Evolutionary conservation across 495 filamentous ascomycete species (phyloP), one percentile per base, ranked within the genome.

Genomic region (Talaromyces borbonicus): DNA sequence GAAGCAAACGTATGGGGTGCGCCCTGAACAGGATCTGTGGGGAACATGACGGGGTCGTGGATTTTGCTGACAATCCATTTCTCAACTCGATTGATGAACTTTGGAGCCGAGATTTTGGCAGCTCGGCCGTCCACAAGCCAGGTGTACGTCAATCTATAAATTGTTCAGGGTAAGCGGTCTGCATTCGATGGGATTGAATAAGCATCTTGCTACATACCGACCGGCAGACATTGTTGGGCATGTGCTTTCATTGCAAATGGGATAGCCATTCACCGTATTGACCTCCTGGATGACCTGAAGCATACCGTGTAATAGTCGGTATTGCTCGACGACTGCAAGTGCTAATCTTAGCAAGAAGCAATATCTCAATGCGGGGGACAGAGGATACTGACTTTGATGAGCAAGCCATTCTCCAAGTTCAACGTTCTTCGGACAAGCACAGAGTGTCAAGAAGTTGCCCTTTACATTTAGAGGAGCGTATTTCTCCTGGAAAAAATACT

Each of bases 361-460:
- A 11, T 38, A 30, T 23, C 14, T 26, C 19, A 47, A 9, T 22
- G 29, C 29, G 3, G 18, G 18, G 7, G 11, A 43, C 7, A 46
- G 8, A 36, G 35, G 39, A 35, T 18, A 56, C 71, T 64, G 70
- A 93, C 90, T 83, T 77, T 95, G 90, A 64, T 95, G 89, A 44
- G 89, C 88, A 49, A 94, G 68, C 90, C 90, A 96, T 57, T 96
- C 90, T 25, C 87, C 89, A 49, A 85, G 74, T 59, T 95, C 90
- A 22, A 95, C 83, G 42, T 87, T 83, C 61, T 85, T 85, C 7
- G 90, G 90, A 57, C 85, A 84, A 41, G 85, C 85, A 53, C 87
- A 90, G 33, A 96, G 66, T 16, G 90, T 95, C 84, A 93, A 87
- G 60, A 95, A 95, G 65, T 95, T 96, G 35, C 90, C 90, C 65